Evolutionary conservation across 257 asterid species (phyloP), one percentile per base, ranked within the genome.

Genomic region (Forsythia viridissima): DNA sequence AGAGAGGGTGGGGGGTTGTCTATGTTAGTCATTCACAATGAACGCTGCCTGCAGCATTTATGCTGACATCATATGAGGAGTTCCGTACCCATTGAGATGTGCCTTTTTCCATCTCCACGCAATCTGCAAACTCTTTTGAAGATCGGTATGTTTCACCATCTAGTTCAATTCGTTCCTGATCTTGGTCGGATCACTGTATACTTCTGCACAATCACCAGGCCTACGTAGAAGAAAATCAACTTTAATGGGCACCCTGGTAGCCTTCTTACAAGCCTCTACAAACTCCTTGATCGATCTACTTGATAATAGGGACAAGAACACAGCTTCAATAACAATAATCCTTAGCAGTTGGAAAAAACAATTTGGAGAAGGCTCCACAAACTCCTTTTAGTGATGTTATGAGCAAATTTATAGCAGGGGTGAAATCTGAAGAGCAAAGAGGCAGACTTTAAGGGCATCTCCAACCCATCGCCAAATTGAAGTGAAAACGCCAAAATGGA

Each of bases 91-190:
- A 24, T 93, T 82, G 59, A 77, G 67, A 75, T 94, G 99, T 0
- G 89, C 86, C 87, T 91, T 91, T 89, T 94, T 98, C 99, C 99
- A 94, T 85, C 94, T 93, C 99, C 98, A 94, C 0, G 99, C 98
- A 6, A 83, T 67, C 88, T 78, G 84, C 89, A 94, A 79, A 80
- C 99, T 94, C 71, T 85, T 84, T 79, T 87, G 86, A 63, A 94
- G 98, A 80, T 93, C 77, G 0, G 90, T 90, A 80, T 94, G 77
- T 67, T 83, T 77, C 0, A 98, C 99, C 0, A 97, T 94, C 99
- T 98, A 94, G 87, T 91, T 94, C 52, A 94, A 83, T 76, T 94
- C 97, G 6, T 66, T 80, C 80, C 74, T 85, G 82, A 93, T 93
- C 86, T 90, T 94, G 16, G 88, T 76, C 8, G 99, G 99, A 44